These are phyloP conservation scores for Penicillium bialowiezense DNA, from an alignment of 495 filamentous ascomycete species.

Conservation along the genomic window DNA sequence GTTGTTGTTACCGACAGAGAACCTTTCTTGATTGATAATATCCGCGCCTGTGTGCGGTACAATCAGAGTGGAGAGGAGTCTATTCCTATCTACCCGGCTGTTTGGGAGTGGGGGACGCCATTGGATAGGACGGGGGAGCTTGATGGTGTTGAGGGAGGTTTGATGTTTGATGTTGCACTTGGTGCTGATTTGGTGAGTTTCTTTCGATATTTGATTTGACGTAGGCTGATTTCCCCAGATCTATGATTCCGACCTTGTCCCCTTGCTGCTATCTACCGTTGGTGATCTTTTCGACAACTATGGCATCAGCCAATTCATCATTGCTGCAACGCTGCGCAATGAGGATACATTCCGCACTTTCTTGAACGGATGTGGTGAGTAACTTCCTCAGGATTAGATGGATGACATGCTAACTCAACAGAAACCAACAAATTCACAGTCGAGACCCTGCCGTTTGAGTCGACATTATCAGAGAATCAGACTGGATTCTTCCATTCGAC, in stretches of 20 bases:
- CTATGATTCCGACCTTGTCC: conserved; percentile 60
- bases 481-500: conserved; percentile 57
- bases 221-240: conserved; percentile 40
- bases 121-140: conserved; percentile 13
- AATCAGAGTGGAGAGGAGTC: conserved; percentile 51
- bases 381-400: background rate
- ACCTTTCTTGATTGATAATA: conserved; percentile 62
- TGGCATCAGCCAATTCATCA: conserved; percentile 45
- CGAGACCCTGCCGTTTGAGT: conserved; percentile 43
- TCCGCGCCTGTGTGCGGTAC: conserved; percentile 64
- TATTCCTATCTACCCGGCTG: conserved; percentile 33
- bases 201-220: background rate
- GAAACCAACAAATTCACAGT: conserved; percentile 36
- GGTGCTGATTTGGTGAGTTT: conserved; percentile 48
- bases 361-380: conserved; percentile 55
- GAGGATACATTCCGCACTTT: conserved; percentile 60
- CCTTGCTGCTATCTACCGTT: conserved; percentile 56
- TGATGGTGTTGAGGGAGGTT: conserved; percentile 5
- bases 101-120: conserved; percentile 41
- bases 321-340: conserved; percentile 62
- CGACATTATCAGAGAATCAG: conserved; percentile 44
- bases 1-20: conserved; percentile 83
- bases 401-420: conserved; percentile 10
- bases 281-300: conserved; percentile 52
- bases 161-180: conserved; percentile 45